Base-by-base conservation (phyloP, 2,329 filamentous ascomycete genomes). In the Mycosphaerella arachidis region DNA sequence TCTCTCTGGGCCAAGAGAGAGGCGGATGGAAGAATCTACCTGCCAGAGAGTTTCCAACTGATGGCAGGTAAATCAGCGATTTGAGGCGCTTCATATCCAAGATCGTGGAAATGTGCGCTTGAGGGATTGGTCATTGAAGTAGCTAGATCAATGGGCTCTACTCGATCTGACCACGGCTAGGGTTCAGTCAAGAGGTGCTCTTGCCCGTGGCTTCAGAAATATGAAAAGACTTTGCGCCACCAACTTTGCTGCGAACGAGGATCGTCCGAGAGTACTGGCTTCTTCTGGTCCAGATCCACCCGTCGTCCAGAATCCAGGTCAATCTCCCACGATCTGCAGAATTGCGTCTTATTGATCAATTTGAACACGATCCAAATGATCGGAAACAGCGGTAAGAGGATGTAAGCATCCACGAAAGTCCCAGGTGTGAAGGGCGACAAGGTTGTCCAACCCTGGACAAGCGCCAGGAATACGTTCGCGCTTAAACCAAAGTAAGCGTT, bases 331-430 rank as follows among this genome's bases (percentile, higher is more conserved):
- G 68, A 66, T 9, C 68, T 65, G 67, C 68, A 69, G 53, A 72
- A 75, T 13, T 61, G 69, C 5, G 76, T 77, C 63, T 72, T 73
- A 63, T 73, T 72, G 58, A 70, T 72, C 9, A 81, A 60, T 63
- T 83, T 84, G 68, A 79, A 83, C 0, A 71, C 73, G 18, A 79
- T 60, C 37, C 76, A 79, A 27, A 82, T 76, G 1, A 80, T 57
- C 1, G 73, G 72, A 59, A 83, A 84, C 2, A 83, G 69, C 0
- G 79, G 80, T 0, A 84, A 63, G 64, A 84, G 74, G 56, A 83
- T 80, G 65, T 84, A 85, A 61, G 80, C 81, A 54, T 82, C 77
- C 31, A 85, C 79, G 65, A 84, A 84, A 8, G 74, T 75, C 1
- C 78, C 77, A 0, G 77, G 74, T 33, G 76, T 76, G 63, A 82